Conservation (phyloP, 495 filamentous ascomycete genomes). For the Aspergillus nidulans region DNA sequence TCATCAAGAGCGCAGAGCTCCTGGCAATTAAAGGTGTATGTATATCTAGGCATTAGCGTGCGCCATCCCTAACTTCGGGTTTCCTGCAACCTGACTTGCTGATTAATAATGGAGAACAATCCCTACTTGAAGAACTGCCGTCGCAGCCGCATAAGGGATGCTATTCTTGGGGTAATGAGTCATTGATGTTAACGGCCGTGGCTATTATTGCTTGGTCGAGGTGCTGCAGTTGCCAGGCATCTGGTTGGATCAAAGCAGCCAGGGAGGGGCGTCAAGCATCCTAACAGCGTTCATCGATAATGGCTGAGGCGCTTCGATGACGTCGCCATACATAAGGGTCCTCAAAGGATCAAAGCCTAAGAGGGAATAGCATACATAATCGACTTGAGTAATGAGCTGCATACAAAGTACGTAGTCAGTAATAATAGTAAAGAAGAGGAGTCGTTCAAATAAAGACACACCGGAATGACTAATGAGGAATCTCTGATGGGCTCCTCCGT, state of each 20-base stretch:
- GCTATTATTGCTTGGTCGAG: neutral
- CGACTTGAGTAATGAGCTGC: neutral
- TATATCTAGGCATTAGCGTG: neutral
- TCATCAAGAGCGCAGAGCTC: neutral
- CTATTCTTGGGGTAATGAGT: neutral
- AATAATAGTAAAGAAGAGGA: no score
- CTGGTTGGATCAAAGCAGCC: neutral
- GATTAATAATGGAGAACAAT: neutral
- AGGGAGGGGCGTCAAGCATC: neutral
- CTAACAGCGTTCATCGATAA: neutral
- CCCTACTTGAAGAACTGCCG: neutral
- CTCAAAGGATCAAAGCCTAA: neutral
- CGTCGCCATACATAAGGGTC: neutral
- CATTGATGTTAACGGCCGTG: neutral
- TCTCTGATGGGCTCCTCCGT: neutral
- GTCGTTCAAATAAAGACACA: neutral
- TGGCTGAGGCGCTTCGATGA: neutral
- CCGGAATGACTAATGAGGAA: conserved; percentile 7
- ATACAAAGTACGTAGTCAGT: no score
- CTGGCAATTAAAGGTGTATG: neutral
- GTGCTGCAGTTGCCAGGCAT: neutral
- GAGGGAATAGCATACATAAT: conserved; percentile 1
- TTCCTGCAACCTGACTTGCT: neutral
- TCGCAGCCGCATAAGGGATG: neutral
- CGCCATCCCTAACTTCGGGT: neutral